Evolutionary conservation across 2,329 filamentous ascomycete species (phyloP).

Genomic region (Curvularia sp.): DNA sequence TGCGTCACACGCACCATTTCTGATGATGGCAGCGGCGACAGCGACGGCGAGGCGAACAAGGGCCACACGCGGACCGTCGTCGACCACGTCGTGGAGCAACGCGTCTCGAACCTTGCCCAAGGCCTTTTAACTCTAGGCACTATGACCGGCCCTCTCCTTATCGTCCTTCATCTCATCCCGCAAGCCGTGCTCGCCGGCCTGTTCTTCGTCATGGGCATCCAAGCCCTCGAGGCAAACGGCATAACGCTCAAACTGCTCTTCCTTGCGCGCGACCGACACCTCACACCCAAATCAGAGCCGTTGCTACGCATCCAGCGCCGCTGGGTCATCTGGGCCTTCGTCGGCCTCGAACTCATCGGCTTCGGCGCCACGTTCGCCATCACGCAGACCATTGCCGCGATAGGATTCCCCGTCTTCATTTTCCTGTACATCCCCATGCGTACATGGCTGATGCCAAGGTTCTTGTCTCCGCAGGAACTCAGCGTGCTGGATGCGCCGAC

Average conservation of each 20-base stretch:
- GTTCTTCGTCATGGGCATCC: constrained; percentile 65
- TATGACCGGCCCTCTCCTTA: constrained; percentile 63
- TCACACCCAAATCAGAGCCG: constrained; percentile 58
- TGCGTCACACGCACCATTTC: constrained; percentile 51
- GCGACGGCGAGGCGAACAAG: constrained; percentile 53
- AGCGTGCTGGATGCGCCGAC: constrained; percentile 61
- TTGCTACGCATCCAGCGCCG: constrained; percentile 54
- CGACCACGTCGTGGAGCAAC: constrained; percentile 62
- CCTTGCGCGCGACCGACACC: constrained; percentile 56
- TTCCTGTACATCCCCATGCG: constrained; percentile 63
- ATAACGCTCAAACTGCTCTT: constrained; percentile 61
- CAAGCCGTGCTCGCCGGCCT: constrained; percentile 62
- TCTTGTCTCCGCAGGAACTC: constrained; percentile 59
- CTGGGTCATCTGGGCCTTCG: constrained; percentile 58
- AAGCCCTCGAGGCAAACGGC: constrained; percentile 60
- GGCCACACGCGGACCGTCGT: constrained; percentile 52
- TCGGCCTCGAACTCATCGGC: constrained; percentile 59
- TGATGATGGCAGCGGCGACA: constrained; percentile 50
- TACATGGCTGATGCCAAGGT: constrained; percentile 58
- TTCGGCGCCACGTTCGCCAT: constrained; percentile 64
- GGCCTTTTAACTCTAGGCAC: constrained; percentile 62
- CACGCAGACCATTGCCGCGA: constrained; percentile 66
- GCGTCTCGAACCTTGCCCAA: constrained; percentile 63
- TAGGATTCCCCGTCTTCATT: constrained; percentile 66
- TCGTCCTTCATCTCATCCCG: constrained; percentile 62